phyloP scores from a whole-genome alignment of 1,139 yeast species.

The Neolecta irregularis region DNA sequence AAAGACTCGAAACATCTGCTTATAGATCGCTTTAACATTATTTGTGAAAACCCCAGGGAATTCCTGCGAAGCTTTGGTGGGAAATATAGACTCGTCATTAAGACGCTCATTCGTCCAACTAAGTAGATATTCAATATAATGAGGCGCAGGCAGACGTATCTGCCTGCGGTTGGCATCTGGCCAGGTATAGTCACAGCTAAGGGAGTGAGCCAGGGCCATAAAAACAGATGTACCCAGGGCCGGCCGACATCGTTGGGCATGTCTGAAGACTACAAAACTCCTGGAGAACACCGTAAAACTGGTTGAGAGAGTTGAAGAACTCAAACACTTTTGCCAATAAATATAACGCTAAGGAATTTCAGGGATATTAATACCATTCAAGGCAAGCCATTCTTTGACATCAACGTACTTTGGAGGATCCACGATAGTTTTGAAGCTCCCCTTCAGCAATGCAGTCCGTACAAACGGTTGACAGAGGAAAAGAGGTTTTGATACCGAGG shows the following conservation, averaged over 20 bases:
- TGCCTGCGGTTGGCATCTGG: constrained; percentile 64
- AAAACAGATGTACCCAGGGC: constrained; percentile 40
- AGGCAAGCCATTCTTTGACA: constrained; percentile 86
- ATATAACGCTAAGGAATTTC: background rate
- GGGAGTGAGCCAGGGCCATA: background rate
- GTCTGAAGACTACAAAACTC: constrained; percentile 82
- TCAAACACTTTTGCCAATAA: constrained; percentile 43
- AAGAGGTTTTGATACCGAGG: too few relatives aligned
- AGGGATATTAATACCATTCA: constrained; percentile 34
- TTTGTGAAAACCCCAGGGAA: constrained; percentile 75
- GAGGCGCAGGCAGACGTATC: constrained; percentile 77
- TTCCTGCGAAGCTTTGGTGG: constrained; percentile 64
- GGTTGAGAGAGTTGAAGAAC: constrained; percentile 68
- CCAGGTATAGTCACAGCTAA: constrained; percentile 72
- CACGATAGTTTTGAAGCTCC: constrained; percentile 92
- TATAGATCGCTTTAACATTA: constrained; percentile 69
- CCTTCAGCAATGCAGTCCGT: constrained; percentile 85
- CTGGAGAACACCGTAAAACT: constrained; percentile 72
- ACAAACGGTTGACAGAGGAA: constrained; percentile 88
- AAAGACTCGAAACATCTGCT: constrained; percentile 91
- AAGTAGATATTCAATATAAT: constrained; percentile 79
- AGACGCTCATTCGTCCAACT: constrained; percentile 81
- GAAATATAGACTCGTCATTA: constrained; percentile 78
- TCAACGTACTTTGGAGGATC: constrained; percentile 92
- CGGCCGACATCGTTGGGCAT: constrained; percentile 91